A percentile compares a stretch with the other conserved stretches of the same genome.
Evolutionary conservation across 73 alveolate species (phyloP).

Genomic region (Symbiodinium natans): DNA sequence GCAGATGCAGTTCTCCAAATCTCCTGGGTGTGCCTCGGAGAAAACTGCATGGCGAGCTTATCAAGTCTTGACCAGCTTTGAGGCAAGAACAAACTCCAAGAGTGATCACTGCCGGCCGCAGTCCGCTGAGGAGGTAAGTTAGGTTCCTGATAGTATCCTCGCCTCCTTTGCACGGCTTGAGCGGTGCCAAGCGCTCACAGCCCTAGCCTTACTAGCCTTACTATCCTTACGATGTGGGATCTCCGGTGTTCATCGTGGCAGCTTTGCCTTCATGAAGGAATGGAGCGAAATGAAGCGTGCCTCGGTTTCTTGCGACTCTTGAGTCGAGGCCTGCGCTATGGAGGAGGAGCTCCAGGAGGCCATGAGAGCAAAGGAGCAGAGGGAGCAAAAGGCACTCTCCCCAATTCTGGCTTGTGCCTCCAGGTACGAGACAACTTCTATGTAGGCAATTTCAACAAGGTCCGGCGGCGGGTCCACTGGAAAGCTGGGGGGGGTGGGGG

Average conservation of each 20-base stretch:
- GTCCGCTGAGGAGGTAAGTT: background rate
- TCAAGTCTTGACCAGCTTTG: too few species aligned
- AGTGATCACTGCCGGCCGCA: background rate
- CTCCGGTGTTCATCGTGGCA: background rate
- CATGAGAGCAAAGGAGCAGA: background rate
- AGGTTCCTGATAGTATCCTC: background rate
- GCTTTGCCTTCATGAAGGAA: background rate
- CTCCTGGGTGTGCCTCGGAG: background rate
- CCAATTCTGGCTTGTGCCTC: background rate
- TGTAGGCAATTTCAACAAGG: constrained; percentile 43
- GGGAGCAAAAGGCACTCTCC: too few species aligned
- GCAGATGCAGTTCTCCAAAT: too few species aligned
- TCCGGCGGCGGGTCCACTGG: background rate
- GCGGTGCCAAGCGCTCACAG: background rate
- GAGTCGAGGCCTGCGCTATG: background rate
- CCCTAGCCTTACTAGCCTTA: background rate
- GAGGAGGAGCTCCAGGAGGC: constrained; percentile 41
- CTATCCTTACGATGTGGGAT: background rate
- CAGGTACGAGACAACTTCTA: constrained; percentile 66
- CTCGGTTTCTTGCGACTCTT: background rate
- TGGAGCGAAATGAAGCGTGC: background rate
- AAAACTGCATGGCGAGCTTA: too few species aligned
- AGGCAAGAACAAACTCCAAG: too few species aligned
- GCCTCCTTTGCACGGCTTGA: background rate
- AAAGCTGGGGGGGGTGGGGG: background rate